Conservation (phyloP, 2,329 filamentous ascomycete species). For the Diplodia corticola region DNA sequence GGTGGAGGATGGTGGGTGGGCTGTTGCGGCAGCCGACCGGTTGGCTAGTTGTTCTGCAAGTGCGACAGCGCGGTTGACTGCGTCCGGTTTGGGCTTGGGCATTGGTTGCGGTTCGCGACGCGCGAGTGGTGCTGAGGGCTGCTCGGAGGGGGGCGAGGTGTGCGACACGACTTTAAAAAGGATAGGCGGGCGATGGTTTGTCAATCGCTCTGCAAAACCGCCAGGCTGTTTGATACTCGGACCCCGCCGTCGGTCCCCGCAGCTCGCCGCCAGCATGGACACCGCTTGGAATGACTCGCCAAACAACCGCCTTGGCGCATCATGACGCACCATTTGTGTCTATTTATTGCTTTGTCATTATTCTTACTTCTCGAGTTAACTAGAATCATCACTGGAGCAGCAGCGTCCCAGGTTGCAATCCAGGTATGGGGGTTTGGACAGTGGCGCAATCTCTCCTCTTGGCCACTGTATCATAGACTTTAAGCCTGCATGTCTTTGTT, state of each 20-base stretch:
- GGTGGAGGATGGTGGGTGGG: slow-evolving; percentile 7
- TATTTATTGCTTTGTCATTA: slow-evolving; percentile 19
- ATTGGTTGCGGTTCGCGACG: neutral
- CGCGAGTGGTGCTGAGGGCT: neutral
- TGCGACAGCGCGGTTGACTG: slow-evolving; percentile 19
- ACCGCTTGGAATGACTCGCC: slow-evolving; percentile 6
- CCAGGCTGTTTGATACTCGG: slow-evolving; percentile 4
- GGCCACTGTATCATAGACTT: too few species aligned
- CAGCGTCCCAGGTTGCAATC: neutral
- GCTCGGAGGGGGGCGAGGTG: neutral
- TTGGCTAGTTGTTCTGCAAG: slow-evolving; percentile 13
- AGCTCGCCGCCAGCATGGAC: slow-evolving; percentile 16
- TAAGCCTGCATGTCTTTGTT: neutral
- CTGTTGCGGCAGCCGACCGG: neutral
- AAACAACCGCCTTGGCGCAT: neutral
- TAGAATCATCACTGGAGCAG: too few species aligned
- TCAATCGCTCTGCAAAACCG: slow-evolving; percentile 9
- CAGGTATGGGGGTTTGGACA: neutral
- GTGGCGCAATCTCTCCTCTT: too few species aligned
- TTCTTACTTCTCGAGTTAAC: neutral
- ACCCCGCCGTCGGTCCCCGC: slow-evolving; percentile 14
- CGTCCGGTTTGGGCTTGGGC: slow-evolving; percentile 17
- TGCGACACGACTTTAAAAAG: neutral
- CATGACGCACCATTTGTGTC: neutral
- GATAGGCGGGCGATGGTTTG: neutral